A percentile compares a stretch with the other conserved stretches of the same genome.
These are phyloP conservation scores for Gonapodya prolifera DNA, from an alignment of 192 early-diverging fungal genomes.

Conservation along the genomic window DNA sequence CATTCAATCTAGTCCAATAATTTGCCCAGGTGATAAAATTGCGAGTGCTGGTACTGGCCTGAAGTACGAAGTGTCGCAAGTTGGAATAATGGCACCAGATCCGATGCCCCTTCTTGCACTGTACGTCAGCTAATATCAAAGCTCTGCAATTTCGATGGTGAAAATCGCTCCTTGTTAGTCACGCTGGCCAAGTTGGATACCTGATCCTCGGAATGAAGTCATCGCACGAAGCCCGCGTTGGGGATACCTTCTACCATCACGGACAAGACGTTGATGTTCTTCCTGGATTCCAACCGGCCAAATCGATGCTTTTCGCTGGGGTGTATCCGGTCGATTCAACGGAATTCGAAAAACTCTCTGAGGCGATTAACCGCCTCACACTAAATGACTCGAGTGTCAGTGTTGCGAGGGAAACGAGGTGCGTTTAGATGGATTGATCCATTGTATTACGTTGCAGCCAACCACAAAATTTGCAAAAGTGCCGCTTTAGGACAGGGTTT, in stretches of 20 bases:
- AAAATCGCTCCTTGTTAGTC: slow-evolving; percentile 16
- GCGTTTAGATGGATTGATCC: not conserved
- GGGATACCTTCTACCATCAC: slow-evolving; percentile 78
- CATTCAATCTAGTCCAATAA: not conserved
- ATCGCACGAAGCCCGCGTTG: slow-evolving; percentile 81
- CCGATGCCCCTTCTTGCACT: slow-evolving; percentile 41
- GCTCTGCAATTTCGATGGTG: not conserved
- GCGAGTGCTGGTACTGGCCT: slow-evolving; percentile 60
- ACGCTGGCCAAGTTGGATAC: slow-evolving; percentile 81
- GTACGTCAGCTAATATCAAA: slow-evolving; percentile 23
- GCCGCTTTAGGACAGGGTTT: slow-evolving; percentile 89
- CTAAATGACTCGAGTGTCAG: slow-evolving; percentile 90
- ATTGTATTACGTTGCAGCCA: slow-evolving; percentile 16
- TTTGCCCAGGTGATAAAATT: slow-evolving; percentile 57
- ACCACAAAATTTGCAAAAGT: slow-evolving; percentile 15
- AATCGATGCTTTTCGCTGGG: slow-evolving; percentile 91
- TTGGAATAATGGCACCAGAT: slow-evolving; percentile 94
- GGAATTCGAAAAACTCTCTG: slow-evolving; percentile 77
- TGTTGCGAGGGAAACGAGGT: slow-evolving; percentile 63
- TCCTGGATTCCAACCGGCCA: slow-evolving; percentile 88
- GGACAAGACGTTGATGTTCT: slow-evolving; percentile 47
- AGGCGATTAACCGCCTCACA: slow-evolving; percentile 83
- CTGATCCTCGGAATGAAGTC: slow-evolving; percentile 86
- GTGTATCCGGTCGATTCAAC: slow-evolving; percentile 82
- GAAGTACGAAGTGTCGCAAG: slow-evolving; percentile 71